Conservation (phyloP, 805 yeast species). For the Cyberlindnera japonica region DNA sequence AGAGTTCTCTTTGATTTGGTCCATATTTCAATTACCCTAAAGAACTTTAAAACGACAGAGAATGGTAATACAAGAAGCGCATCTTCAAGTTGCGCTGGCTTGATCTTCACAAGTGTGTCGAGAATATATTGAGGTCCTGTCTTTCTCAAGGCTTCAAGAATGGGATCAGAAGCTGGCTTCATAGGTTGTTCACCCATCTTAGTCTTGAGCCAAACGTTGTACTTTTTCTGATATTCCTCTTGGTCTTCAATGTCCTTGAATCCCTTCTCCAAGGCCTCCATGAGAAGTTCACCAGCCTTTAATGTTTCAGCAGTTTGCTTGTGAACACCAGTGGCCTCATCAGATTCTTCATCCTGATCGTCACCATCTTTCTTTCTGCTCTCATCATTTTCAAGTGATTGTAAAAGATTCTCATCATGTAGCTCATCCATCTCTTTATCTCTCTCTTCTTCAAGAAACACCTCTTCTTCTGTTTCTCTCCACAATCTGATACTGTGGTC, state of each 20-base stretch:
- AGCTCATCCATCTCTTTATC: constrained; percentile 93
- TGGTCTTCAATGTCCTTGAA: constrained; percentile 59
- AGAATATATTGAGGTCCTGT: constrained; percentile 77
- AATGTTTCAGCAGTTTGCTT: constrained; percentile 87
- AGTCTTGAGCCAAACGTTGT: constrained; percentile 38
- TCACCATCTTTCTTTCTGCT: constrained; percentile 36
- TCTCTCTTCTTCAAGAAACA: constrained; percentile 94
- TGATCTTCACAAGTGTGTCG: constrained; percentile 64
- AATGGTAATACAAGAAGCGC: constrained; percentile 89
- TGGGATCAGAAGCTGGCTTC: constrained; percentile 62
- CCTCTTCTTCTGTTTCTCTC: constrained; percentile 90
- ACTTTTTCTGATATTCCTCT: constrained; percentile 46
- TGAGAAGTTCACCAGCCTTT: constrained; percentile 88
- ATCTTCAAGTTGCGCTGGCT: constrained; percentile 85
- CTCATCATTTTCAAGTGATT: constrained; percentile 58
- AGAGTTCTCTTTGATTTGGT: constrained; percentile 46
- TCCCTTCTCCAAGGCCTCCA: constrained; percentile 90
- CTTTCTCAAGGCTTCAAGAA: constrained; percentile 68
- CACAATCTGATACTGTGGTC: constrained; percentile 93
- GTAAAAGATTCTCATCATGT: constrained; percentile 76
- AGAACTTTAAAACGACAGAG: constrained; percentile 68
- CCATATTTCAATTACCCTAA: constrained; percentile 76
- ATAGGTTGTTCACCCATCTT: constrained; percentile 48
- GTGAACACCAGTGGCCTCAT: constrained; percentile 61
- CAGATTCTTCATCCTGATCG: constrained; percentile 39